A percentile compares a stretch with the other conserved stretches of the same genome.
phyloP scores from a whole-genome alignment of 768 basidiomycete genomes.

The Lactarius hengduanensis region DNA sequence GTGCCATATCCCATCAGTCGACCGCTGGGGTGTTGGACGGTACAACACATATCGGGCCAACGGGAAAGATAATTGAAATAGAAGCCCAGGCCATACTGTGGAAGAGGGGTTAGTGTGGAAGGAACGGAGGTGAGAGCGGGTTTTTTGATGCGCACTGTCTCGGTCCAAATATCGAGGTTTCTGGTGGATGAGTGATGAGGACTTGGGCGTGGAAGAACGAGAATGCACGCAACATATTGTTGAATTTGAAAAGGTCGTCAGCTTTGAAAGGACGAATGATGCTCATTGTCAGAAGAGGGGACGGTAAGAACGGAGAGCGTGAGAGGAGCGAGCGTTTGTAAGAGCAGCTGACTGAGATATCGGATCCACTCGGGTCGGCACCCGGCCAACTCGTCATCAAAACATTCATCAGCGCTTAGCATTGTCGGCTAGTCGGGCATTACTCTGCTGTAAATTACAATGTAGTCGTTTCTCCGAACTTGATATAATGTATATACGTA shows the following conservation, averaged over 20 bases:
- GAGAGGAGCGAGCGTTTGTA: background rate
- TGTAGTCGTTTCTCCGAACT: background rate
- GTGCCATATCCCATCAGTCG: conserved; percentile 92
- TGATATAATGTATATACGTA: conserved; percentile 2
- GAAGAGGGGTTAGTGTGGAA: too few relatives aligned
- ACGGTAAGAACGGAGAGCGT: background rate
- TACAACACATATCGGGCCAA: conserved; percentile 91
- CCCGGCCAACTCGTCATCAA: background rate
- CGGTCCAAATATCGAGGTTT: conserved; percentile 96
- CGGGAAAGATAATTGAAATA: conserved; percentile 85
- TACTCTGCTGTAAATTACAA: background rate
- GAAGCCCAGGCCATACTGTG: conserved; percentile 82
- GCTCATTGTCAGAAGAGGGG: conserved; percentile 58
- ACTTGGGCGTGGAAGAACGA: background rate
- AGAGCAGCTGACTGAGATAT: background rate
- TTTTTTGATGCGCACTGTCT: conserved; percentile 59
- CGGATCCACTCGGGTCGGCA: conserved; percentile 1
- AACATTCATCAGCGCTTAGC: background rate
- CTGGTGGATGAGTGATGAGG: conserved; percentile 40
- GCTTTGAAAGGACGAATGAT: conserved; percentile 83
- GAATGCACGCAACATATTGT: conserved; percentile 65
- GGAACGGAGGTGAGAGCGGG: background rate
- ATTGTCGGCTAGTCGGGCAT: background rate
- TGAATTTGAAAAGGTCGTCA: conserved; percentile 89
- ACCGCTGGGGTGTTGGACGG: conserved; percentile 76